These are phyloP conservation scores for Cicer pinnatifidum DNA, from an alignment of 306 rosid genomes.

Conservation along the genomic window DNA sequence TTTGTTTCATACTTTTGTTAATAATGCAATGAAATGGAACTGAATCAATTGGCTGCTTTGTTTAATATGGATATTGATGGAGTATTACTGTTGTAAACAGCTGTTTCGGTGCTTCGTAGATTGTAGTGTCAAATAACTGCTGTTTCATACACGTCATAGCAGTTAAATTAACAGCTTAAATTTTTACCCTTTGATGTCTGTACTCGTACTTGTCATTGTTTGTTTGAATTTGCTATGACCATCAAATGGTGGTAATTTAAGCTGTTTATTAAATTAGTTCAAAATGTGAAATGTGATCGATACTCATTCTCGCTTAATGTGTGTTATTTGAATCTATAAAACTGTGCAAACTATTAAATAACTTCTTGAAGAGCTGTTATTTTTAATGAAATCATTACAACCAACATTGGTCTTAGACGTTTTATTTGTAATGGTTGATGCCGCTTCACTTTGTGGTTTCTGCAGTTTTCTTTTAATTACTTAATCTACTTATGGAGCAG, in stretches of 20 bases:
- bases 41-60: background rate
- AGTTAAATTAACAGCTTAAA: background rate
- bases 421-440: slow-evolving; percentile 22
- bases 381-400: slow-evolving; percentile 29
- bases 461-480: slow-evolving; percentile 3
- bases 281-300: background rate
- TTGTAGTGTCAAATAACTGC: background rate
- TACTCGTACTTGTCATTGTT: background rate
- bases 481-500: slow-evolving; percentile 13
- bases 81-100: background rate
- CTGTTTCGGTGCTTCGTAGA: background rate
- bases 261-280: background rate
- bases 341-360: background rate
- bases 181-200: background rate
- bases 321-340: slow-evolving; percentile 17
- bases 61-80: background rate
- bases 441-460: background rate
- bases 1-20: slow-evolving; percentile 26
- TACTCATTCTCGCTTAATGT: background rate
- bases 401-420: slow-evolving; percentile 24
- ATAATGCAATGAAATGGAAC: background rate
- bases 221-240: background rate
- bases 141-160: background rate
- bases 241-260: background rate
- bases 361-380: background rate